phyloP scores from a whole-genome alignment of 2,329 filamentous ascomycete species.

The Talaromyces islandicus region DNA sequence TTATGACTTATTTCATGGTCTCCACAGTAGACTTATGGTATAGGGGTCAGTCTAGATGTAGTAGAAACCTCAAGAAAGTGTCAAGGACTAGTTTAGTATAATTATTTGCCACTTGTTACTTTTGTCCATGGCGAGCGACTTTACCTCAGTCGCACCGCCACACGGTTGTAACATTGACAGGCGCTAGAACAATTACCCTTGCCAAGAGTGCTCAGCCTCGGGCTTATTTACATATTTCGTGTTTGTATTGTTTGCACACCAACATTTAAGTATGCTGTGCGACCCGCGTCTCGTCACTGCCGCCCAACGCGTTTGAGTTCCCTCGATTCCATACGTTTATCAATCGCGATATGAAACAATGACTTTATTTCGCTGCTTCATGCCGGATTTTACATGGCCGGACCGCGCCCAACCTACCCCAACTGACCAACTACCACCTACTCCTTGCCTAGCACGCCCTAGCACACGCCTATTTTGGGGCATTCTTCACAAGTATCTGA shows the following conservation, averaged over 20 bases:
- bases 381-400: neutral
- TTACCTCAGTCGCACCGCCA: too few species aligned
- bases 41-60: neutral
- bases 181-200: too few species aligned
- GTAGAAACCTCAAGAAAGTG: too few species aligned
- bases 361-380: neutral
- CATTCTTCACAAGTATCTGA: constrained; percentile 22
- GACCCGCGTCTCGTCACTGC: neutral
- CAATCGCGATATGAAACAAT: neutral
- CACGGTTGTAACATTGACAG: too few species aligned
- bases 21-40: neutral
- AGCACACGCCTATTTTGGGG: constrained; percentile 21
- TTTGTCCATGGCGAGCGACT: too few species aligned
- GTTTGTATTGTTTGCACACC: neutral
- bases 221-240: too few species aligned
- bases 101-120: too few species aligned
- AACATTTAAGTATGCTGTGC: neutral
- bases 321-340: neutral
- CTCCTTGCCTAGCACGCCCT: neutral
- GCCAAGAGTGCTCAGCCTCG: too few species aligned
- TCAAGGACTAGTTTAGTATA: too few species aligned
- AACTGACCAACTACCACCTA: neutral
- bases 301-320: neutral
- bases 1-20: neutral
- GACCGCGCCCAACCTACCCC: neutral